Evolutionary conservation across 192 early-diverging fungal species (phyloP).

Genomic region (Coemansia pectinata): DNA sequence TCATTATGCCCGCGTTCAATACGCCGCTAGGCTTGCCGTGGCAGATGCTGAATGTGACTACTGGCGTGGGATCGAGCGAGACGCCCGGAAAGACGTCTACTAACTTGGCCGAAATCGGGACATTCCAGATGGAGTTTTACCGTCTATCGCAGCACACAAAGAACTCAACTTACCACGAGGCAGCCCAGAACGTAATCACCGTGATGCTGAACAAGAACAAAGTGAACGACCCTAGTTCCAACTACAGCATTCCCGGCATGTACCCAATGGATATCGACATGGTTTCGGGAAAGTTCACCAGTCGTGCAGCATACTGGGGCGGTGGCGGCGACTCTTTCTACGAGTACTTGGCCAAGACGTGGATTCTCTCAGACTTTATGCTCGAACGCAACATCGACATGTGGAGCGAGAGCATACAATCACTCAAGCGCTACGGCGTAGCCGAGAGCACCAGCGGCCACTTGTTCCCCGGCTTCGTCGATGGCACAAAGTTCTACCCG

Average conservation of each 20-base stretch:
- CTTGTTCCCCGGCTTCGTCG: conserved; percentile 43
- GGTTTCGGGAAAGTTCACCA: conserved; percentile 33
- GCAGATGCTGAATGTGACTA: conserved; percentile 67
- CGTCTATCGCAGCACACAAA: conserved; percentile 78
- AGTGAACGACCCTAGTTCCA: conserved; percentile 17
- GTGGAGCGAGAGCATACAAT: conserved; percentile 52
- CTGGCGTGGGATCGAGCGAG: conserved; percentile 56
- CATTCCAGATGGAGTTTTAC: conserved; percentile 88
- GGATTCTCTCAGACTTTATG: conserved; percentile 68
- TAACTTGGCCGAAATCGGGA: conserved; percentile 74
- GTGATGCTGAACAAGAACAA: conserved; percentile 42
- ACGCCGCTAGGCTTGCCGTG: conserved; percentile 71
- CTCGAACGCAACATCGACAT: conserved; percentile 50
- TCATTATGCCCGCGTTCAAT: conserved; percentile 73
- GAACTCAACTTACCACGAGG: conserved; percentile 79
- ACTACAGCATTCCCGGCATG: conserved; percentile 42
- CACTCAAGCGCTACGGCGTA: conserved; percentile 31
- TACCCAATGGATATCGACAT: conserved; percentile 43
- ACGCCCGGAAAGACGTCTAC: conserved; percentile 44
- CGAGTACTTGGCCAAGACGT: conserved; percentile 91
- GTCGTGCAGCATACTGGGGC: conserved; percentile 60
- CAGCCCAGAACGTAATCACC: conserved; percentile 64
- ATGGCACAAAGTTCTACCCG: conserved; percentile 48
- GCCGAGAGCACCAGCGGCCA: conserved; percentile 34
- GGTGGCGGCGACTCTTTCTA: conserved; percentile 92